Conservation (phyloP, 23 red algal species). For the Gracilaria caudata region DNA sequence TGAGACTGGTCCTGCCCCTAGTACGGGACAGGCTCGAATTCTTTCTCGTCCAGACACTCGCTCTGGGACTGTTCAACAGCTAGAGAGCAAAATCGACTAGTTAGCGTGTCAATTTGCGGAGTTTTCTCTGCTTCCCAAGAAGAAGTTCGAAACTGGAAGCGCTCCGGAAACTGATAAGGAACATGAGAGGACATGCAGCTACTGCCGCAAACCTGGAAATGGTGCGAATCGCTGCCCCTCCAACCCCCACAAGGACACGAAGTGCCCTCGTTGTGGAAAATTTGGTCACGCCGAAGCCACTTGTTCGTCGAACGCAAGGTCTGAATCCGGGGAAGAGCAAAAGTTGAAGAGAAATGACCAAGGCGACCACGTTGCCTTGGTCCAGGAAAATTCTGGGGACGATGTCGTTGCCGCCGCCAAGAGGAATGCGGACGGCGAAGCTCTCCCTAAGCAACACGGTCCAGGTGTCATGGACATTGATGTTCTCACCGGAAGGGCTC, state of each 20-base stretch:
- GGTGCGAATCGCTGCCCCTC: background rate
- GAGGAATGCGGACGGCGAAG: background rate
- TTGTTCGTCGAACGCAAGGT: background rate
- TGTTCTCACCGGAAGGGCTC: background rate
- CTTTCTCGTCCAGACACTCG: background rate
- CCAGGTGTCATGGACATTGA: background rate
- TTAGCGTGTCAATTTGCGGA: background rate
- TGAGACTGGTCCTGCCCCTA: background rate
- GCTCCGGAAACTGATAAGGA: background rate
- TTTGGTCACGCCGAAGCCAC: constrained; percentile 5
- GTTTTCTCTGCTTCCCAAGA: background rate
- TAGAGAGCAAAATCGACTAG: background rate
- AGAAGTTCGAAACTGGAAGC: background rate
- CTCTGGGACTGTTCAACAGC: background rate
- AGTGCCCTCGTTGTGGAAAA: constrained; percentile 15
- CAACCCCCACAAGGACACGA: background rate
- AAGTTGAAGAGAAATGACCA: background rate
- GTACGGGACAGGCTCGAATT: background rate
- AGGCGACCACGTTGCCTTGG: background rate
- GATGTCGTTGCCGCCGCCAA: background rate
- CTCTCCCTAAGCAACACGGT: background rate
- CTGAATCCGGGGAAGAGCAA: background rate
- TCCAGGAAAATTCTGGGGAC: background rate
- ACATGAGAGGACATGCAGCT: background rate
- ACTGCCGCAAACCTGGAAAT: background rate